Conservation (phyloP, 768 basidiomycete genomes). For the Podaxis mareebaensis region DNA sequence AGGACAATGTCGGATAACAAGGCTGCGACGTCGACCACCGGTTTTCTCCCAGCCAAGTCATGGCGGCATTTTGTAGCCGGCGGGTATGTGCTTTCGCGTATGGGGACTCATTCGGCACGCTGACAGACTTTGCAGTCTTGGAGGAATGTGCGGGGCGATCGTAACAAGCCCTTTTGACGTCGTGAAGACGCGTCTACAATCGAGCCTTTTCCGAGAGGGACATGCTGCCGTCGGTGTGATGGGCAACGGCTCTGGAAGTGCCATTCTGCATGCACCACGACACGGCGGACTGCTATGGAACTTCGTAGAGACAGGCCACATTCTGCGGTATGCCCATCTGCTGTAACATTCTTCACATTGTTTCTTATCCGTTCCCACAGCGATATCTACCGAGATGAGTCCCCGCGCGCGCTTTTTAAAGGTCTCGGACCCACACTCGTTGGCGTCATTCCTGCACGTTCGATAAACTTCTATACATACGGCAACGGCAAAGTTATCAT, state of each 20-base stretch:
- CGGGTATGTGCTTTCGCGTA: conserved; percentile 56
- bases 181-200: conserved; percentile 96
- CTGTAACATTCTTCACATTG: background rate
- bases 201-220: conserved; percentile 68
- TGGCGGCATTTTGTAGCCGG: conserved; percentile 86
- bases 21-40: conserved; percentile 11
- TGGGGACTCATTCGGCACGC: background rate
- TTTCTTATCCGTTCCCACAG: conserved; percentile 34
- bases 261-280: conserved; percentile 18
- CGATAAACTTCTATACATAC: conserved; percentile 97
- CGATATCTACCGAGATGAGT: conserved; percentile 88
- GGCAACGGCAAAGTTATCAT: conserved; percentile 95
- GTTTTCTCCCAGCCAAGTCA: conserved; percentile 53
- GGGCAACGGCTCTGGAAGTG: conserved; percentile 26
- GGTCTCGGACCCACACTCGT: conserved; percentile 94
- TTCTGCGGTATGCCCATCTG: conserved; percentile 63
- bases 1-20: conserved; percentile 5
- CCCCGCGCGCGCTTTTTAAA: conserved; percentile 86
- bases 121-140: conserved; percentile 55
- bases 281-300: conserved; percentile 70
- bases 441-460: conserved; percentile 92
- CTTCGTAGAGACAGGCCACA: conserved; percentile 92
- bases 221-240: conserved; percentile 39
- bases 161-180: conserved; percentile 98
- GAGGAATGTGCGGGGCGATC: conserved; percentile 97